Percentiles rank a stretch among this genome's conserved stretches.
Conservation (phyloP, 768 basidiomycete species). For the Russula virescens region DNA sequence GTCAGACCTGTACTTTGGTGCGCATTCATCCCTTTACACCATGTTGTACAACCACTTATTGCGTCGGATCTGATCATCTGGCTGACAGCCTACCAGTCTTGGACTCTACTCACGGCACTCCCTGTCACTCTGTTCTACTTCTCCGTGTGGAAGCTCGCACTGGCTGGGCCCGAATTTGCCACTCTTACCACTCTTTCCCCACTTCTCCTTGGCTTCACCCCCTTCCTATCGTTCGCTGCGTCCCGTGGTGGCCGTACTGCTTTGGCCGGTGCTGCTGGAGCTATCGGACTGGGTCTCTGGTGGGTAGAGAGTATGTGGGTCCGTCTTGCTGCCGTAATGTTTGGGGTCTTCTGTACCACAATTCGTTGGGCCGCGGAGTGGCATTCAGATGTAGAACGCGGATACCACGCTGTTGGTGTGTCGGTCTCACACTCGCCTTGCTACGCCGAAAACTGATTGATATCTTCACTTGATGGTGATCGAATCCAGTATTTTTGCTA, state of each 20-base stretch:
- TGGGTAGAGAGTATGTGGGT: slow-evolving; percentile 22
- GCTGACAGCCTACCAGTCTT: slow-evolving; percentile 63
- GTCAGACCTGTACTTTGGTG: slow-evolving; percentile 56
- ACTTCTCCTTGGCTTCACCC: slow-evolving; percentile 48
- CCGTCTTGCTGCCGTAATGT: slow-evolving; percentile 17
- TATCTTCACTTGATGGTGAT: not conserved
- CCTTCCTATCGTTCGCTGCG: slow-evolving; percentile 26
- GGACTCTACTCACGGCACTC: slow-evolving; percentile 77
- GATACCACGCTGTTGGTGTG: slow-evolving; percentile 20
- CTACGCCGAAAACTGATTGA: not conserved
- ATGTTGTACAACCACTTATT: slow-evolving; percentile 4
- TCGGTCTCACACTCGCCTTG: not conserved
- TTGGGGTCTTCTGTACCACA: slow-evolving; percentile 16
- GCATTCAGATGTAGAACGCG: slow-evolving; percentile 11
- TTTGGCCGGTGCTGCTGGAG: slow-evolving; percentile 10
- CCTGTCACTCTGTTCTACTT: slow-evolving; percentile 85
- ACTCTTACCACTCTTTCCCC: slow-evolving; percentile 70
- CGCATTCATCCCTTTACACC: slow-evolving; percentile 24
- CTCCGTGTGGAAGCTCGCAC: slow-evolving; percentile 84
- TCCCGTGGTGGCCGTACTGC: slow-evolving; percentile 14
- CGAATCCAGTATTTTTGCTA: slow-evolving; percentile 48
- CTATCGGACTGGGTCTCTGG: slow-evolving; percentile 21
- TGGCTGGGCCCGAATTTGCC: slow-evolving; percentile 77
- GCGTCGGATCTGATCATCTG: not conserved
- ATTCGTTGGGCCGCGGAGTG: slow-evolving; percentile 23